Base-by-base conservation (phyloP, 805 yeast species). In the Lachancea quebecensis region DNA sequence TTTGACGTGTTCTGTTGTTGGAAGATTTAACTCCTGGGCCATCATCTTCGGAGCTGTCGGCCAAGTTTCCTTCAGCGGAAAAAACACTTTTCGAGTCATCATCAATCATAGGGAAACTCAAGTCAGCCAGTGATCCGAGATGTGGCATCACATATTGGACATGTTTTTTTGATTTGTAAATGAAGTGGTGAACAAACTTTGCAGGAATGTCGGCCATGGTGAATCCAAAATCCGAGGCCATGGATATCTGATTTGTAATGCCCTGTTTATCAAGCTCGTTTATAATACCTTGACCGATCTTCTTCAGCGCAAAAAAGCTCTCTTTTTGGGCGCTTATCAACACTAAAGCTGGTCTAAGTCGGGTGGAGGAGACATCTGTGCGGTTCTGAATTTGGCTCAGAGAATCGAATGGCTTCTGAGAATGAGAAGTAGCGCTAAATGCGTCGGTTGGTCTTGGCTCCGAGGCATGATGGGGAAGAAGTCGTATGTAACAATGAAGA, bases 401-500 rank as follows among this genome's bases (percentile, higher is more conserved):
- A 14, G 44, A 34, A 17, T 18, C 35, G 6, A 17, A n/a, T 12
- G 32, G 21, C 10, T 11, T 12, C 10, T 38, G 21, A 10, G 30
- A n/a, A 15, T 12, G 25, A 15, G 17, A 17, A 6, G 11, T 18
- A 27, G 40, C 10, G 15, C 38, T 40, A 6, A 9, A 3, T 6
- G 25, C 27, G 7, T 28, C 18, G 3, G 10, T 4, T 9, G 21
- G 2, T 10, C 2, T 25, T n/a, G 14, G 10, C 10, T 11, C 17
- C 15, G 14, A 29, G 15, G 9, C 38, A 32, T 18, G 16, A 17
- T 64, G 65, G 14, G 68, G 60, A 39, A 82, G 59, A 51, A 80
- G 79, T 47, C 79, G 81, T 37, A 89, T 84, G 56, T 84, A 87
- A 10, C 88, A 80, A 58, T 93, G 85, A 5, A 91, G 65, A 56